phyloP scores from a whole-genome alignment of 2,329 filamentous ascomycete species.

The Acrocalymma vagum region DNA sequence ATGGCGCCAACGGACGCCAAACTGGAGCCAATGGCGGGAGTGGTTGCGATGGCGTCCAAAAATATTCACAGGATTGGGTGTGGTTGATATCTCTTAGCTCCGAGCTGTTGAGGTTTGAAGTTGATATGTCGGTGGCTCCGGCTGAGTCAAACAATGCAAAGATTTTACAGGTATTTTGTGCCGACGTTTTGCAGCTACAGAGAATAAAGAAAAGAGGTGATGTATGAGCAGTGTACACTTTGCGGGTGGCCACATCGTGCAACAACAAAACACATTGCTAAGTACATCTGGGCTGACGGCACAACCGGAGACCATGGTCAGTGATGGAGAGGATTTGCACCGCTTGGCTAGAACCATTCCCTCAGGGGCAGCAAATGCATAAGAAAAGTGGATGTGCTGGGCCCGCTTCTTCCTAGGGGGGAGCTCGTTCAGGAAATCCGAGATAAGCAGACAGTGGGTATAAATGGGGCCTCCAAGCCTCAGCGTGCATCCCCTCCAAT shows the following conservation, averaged over 20 bases:
- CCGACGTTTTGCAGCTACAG: too few relatives aligned
- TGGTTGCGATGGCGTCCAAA: slow-evolving; percentile 29
- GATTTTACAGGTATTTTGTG: too few relatives aligned
- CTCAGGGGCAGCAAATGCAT: slow-evolving; percentile 25
- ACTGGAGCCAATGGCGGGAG: slow-evolving; percentile 30
- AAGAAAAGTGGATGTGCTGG: slow-evolving; percentile 40
- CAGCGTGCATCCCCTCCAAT: slow-evolving; percentile 38
- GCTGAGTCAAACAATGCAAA: too few relatives aligned
- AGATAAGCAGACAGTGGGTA: slow-evolving; percentile 46
- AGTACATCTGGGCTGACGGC: slow-evolving; percentile 27
- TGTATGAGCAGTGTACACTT: too few relatives aligned
- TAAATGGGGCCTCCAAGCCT: slow-evolving; percentile 40
- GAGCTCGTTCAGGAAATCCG: slow-evolving; percentile 37
- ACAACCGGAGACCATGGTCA: slow-evolving; percentile 23
- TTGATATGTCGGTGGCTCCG: too few relatives aligned
- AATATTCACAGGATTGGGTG: slow-evolving; percentile 27
- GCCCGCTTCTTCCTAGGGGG: slow-evolving; percentile 30
- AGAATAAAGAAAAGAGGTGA: slow-evolving; percentile 1
- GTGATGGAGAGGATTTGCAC: slow-evolving; percentile 33
- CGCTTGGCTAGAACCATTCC: slow-evolving; percentile 24
- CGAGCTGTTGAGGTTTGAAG: too few relatives aligned
- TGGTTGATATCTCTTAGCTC: slow-evolving; percentile 15
- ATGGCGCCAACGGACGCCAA: slow-evolving; percentile 26
- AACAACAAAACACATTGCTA: background rate
- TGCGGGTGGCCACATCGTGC: too few relatives aligned